phyloP scores from a whole-genome alignment of 495 filamentous ascomycete species.

The Neurospora sp. region DNA sequence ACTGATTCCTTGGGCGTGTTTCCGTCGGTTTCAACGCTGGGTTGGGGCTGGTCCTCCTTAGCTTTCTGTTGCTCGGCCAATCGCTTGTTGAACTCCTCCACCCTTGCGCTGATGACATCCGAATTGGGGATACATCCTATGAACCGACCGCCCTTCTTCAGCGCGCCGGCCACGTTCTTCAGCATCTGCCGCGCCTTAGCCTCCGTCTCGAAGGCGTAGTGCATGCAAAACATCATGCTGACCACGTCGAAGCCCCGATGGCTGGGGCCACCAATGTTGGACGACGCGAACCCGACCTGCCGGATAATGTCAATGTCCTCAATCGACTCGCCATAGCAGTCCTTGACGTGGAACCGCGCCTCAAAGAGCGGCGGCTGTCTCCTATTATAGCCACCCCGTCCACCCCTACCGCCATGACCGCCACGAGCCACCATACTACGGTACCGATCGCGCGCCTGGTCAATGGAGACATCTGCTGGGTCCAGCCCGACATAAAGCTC shows the following conservation, averaged over 20 bases:
- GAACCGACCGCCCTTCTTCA: constrained; percentile 91
- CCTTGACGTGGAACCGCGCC: constrained; percentile 74
- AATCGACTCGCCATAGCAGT: constrained; percentile 77
- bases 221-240: constrained; percentile 98
- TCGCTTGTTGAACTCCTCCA: constrained; percentile 49
- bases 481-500: constrained; percentile 88
- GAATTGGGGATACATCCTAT: constrained; percentile 90
- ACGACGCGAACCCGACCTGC: constrained; percentile 73
- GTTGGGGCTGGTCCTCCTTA: constrained; percentile 17
- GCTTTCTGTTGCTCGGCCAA: constrained; percentile 42
- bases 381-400: constrained; percentile 31
- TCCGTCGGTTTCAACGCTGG: not conserved
- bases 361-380: constrained; percentile 55
- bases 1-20: not conserved
- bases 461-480: constrained; percentile 81
- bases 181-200: constrained; percentile 84
- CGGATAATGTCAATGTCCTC: constrained; percentile 66
- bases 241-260: constrained; percentile 86
- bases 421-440: constrained; percentile 53
- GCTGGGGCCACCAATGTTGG: constrained; percentile 47
- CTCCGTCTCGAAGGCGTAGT: constrained; percentile 94
- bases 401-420: constrained; percentile 50
- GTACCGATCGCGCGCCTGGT: constrained; percentile 81
- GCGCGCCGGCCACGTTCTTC: constrained; percentile 73
- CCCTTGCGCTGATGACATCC: constrained; percentile 63